Evolutionary conservation across 1,284 basidiomycete species (phyloP).

Genomic region (Papiliotrema flavescens): DNA sequence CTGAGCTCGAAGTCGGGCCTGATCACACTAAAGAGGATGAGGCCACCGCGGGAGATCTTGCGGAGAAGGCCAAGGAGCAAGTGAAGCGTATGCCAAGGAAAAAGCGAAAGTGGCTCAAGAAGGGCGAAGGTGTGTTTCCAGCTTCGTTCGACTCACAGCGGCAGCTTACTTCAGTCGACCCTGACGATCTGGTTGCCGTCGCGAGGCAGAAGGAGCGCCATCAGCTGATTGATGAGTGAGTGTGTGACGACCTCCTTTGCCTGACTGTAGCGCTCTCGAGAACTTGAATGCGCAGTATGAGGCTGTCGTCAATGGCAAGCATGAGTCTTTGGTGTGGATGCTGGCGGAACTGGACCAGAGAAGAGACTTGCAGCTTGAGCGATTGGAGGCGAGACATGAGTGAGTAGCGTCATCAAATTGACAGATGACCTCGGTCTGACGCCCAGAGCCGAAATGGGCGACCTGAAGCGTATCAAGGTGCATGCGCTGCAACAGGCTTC

Average conservation of each 20-base stretch:
- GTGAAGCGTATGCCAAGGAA: conserved; percentile 28
- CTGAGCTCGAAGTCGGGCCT: neutral
- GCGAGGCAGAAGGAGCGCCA: conserved; percentile 34
- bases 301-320: conserved; percentile 18
- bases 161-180: conserved; percentile 31
- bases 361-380: conserved; percentile 11
- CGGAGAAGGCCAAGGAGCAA: neutral
- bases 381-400: conserved; percentile 17
- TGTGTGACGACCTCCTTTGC: neutral
- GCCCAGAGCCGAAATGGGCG: conserved; percentile 6
- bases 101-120: conserved; percentile 38
- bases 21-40: neutral
- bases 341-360: conserved; percentile 30
- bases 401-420: conserved; percentile 7
- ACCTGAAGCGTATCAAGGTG: conserved; percentile 13
- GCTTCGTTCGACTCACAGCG: neutral
- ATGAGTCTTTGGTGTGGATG: conserved; percentile 26
- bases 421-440: neutral
- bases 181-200: conserved; percentile 40
- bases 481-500: conserved; percentile 5
- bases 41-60: neutral
- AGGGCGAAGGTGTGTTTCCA: conserved; percentile 30
- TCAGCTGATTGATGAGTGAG: conserved; percentile 30
- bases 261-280: conserved; percentile 23
- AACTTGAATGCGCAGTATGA: conserved; percentile 33